phyloP scores from a whole-genome alignment of 2,329 filamentous ascomycete genomes.

The Xylariomycetidae sp. region DNA sequence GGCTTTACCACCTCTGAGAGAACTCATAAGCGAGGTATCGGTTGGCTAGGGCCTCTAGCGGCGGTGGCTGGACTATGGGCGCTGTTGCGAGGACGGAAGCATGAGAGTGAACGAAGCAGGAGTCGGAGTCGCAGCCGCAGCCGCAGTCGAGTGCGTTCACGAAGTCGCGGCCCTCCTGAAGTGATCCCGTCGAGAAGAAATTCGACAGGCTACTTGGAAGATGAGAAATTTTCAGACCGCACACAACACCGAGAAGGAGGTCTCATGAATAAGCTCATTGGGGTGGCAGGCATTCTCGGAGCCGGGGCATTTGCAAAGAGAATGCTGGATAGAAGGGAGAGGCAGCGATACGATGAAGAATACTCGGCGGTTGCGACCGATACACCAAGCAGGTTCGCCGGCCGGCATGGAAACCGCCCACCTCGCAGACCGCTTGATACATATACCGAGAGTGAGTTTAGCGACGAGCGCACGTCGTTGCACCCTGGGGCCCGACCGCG shows the following conservation, averaged over 20 bases:
- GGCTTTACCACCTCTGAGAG: conserved; percentile 20
- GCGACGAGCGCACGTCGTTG: conserved; percentile 36
- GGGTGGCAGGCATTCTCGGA: conserved; percentile 57
- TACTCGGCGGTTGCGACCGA: conserved; percentile 61
- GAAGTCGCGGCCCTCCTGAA: conserved; percentile 37
- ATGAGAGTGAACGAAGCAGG: conserved; percentile 34
- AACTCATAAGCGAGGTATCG: conserved; percentile 34
- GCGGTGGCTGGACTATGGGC: conserved; percentile 48
- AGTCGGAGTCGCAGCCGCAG: conserved; percentile 34
- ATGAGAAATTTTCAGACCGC: conserved; percentile 62
- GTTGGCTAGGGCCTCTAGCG: conserved; percentile 50
- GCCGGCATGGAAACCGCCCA: conserved; percentile 27
- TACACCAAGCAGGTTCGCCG: conserved; percentile 48
- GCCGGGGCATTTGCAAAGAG: conserved; percentile 58
- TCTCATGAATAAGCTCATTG: conserved; percentile 56
- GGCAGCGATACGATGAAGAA: conserved; percentile 44
- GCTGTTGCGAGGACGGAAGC: conserved; percentile 40
- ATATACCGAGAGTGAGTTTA: conserved; percentile 38
- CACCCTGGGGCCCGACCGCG: conserved; percentile 25
- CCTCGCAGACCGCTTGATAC: conserved; percentile 22
- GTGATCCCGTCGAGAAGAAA: conserved; percentile 47
- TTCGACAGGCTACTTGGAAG: conserved; percentile 54
- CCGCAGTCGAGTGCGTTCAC: conserved; percentile 28
- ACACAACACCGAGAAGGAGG: conserved; percentile 37
- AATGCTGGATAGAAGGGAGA: conserved; percentile 49